These are phyloP conservation scores for Exophiala mesophila DNA, from an alignment of 2,329 filamentous ascomycete species.

Conservation along the genomic window DNA sequence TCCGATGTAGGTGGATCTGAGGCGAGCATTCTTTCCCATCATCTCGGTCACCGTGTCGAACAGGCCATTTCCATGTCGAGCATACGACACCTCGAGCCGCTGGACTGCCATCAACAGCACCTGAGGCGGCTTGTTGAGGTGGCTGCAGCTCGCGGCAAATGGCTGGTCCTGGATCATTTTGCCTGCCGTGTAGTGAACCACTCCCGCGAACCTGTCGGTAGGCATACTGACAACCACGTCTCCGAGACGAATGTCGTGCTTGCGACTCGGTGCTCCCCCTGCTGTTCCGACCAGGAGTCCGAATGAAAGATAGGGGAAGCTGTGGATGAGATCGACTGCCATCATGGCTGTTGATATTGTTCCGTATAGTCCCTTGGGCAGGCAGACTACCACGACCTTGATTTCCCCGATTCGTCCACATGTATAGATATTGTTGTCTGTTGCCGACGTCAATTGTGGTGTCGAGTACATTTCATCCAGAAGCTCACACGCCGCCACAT, in stretches of 20 bases:
- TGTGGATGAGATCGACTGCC: slow-evolving; percentile 17
- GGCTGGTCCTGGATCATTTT: slow-evolving; percentile 4
- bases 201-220: slow-evolving; percentile 20
- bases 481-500: slow-evolving; percentile 26
- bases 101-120: background rate
- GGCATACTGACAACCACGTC: slow-evolving; percentile 28
- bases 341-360: slow-evolving; percentile 24
- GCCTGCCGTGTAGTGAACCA: slow-evolving; percentile 22
- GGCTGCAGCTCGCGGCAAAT: background rate
- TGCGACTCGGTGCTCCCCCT: slow-evolving; percentile 22
- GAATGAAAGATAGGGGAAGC: slow-evolving; percentile 23
- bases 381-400: slow-evolving; percentile 20
- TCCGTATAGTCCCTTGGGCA: slow-evolving; percentile 14
- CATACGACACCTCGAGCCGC: background rate
- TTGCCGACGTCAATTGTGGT: slow-evolving; percentile 5
- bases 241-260: slow-evolving; percentile 25
- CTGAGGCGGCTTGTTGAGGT: background rate
- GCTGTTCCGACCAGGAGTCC: slow-evolving; percentile 28
- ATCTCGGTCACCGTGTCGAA: background rate
- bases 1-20: background rate
- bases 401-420: slow-evolving; percentile 21
- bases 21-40: background rate
- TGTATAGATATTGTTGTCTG: slow-evolving; percentile 13
- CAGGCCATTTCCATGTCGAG: background rate
- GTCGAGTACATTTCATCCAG: slow-evolving; percentile 24